Conservation (phyloP, 306 rosid genomes). For the Citrullus mucosospermus region DNA sequence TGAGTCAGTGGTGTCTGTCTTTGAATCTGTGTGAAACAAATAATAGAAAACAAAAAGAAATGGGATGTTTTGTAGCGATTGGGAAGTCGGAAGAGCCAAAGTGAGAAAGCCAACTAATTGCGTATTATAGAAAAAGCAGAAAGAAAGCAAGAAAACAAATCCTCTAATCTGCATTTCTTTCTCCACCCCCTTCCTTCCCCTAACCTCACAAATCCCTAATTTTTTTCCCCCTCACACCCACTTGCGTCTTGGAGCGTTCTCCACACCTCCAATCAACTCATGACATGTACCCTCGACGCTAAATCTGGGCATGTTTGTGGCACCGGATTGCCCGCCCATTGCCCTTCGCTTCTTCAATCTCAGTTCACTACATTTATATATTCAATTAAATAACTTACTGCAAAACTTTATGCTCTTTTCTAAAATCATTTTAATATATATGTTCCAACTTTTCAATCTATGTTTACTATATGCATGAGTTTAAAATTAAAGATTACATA, state of each 20-base stretch:
- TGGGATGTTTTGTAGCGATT: slow-evolving; percentile 21
- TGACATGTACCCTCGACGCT: neutral
- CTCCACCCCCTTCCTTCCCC: neutral
- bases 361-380: neutral
- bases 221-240: neutral
- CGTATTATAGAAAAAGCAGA: slow-evolving; percentile 22
- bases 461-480: too few relatives aligned
- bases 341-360: neutral
- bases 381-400: too few relatives aligned
- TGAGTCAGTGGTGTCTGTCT: neutral
- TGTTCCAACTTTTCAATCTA: too few relatives aligned
- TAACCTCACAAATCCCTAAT: neutral
- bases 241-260: neutral
- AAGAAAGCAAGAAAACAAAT: neutral
- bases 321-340: neutral
- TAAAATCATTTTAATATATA: too few relatives aligned
- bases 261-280: neutral
- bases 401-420: too few relatives aligned
- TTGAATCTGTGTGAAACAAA: neutral
- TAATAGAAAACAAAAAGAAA: neutral
- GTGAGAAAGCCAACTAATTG: neutral
- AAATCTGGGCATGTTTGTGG: neutral
- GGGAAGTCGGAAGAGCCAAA: neutral
- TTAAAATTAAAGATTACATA: too few relatives aligned
- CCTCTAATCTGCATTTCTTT: neutral